phyloP scores from a whole-genome alignment of 495 filamentous ascomycete species.

The Podospora australis region DNA sequence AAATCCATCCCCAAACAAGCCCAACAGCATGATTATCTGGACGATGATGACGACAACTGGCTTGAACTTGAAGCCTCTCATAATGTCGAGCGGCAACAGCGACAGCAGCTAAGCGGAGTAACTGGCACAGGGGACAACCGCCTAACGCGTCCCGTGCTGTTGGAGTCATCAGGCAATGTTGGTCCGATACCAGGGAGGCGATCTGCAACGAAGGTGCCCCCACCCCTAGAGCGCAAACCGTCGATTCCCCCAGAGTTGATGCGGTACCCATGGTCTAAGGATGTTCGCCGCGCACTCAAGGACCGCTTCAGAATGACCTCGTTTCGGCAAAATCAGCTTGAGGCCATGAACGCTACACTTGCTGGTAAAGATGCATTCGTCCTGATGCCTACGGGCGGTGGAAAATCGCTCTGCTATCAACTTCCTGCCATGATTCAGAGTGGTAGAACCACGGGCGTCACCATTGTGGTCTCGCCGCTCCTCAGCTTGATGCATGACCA shows the following conservation, averaged over 20 bases:
- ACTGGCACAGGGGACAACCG: too few relatives aligned
- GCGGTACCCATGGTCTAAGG: conserved; percentile 69
- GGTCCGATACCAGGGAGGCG: conserved; percentile 19
- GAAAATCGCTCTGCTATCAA: conserved; percentile 96
- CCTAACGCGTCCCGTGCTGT: conserved; percentile 29
- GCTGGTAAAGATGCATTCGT: conserved; percentile 84
- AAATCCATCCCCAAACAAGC: too few relatives aligned
- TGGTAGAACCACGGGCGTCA: conserved; percentile 78
- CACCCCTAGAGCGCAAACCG: conserved; percentile 16
- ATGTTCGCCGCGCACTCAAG: conserved; percentile 70
- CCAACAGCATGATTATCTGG: neutral
- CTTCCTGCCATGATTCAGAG: conserved; percentile 78
- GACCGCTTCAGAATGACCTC: conserved; percentile 76
- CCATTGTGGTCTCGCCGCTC: conserved; percentile 88
- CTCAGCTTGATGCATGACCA: conserved; percentile 97
- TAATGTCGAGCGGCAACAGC: conserved; percentile 47
- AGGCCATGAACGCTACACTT: conserved; percentile 91
- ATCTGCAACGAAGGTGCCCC: conserved; percentile 19
- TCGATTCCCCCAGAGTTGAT: conserved; percentile 35
- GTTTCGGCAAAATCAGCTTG: conserved; percentile 86
- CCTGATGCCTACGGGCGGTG: conserved; percentile 95
- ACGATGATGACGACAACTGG: conserved; percentile 58
- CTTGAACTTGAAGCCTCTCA: conserved; percentile 60
- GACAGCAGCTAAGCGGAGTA: conserved; percentile 30
- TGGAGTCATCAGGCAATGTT: conserved; percentile 34